Evolutionary conservation across 441 rosid species (phyloP).

Genomic region (Syzygium syzygioides): DNA sequence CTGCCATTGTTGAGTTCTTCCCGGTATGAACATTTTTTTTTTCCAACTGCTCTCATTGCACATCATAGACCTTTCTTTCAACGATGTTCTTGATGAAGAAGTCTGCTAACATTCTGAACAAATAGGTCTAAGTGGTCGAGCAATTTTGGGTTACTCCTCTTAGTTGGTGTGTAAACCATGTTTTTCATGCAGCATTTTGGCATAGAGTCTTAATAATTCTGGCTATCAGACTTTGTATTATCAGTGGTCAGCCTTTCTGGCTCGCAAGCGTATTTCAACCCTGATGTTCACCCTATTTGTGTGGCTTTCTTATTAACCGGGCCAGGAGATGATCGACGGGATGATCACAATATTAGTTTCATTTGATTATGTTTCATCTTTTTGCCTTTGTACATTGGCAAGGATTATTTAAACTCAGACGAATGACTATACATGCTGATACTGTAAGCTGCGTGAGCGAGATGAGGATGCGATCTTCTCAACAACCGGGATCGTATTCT

Average conservation of each 20-base stretch:
- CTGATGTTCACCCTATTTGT: background rate
- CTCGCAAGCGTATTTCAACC: background rate
- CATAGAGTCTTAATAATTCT: background rate
- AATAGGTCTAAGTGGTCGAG: background rate
- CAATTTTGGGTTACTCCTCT: background rate
- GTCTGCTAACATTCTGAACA: background rate
- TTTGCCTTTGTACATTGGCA: background rate
- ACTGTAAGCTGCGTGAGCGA: background rate
- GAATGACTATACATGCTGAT: background rate
- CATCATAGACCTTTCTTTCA: background rate
- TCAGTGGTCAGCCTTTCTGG: background rate
- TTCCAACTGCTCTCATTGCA: background rate
- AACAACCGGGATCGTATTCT: background rate
- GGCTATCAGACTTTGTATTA: background rate
- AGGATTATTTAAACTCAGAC: background rate
- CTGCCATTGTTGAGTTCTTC: background rate
- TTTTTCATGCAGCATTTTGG: background rate
- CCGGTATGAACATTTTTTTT: slow-evolving; percentile 1
- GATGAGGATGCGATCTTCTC: background rate
- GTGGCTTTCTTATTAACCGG: background rate
- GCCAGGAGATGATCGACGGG: background rate
- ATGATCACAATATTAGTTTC: background rate
- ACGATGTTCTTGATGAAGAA: background rate
- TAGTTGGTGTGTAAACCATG: background rate
- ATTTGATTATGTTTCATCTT: background rate